Conservation (phyloP, 2,329 filamentous ascomycete species). For the Aspergillus uvarum region DNA sequence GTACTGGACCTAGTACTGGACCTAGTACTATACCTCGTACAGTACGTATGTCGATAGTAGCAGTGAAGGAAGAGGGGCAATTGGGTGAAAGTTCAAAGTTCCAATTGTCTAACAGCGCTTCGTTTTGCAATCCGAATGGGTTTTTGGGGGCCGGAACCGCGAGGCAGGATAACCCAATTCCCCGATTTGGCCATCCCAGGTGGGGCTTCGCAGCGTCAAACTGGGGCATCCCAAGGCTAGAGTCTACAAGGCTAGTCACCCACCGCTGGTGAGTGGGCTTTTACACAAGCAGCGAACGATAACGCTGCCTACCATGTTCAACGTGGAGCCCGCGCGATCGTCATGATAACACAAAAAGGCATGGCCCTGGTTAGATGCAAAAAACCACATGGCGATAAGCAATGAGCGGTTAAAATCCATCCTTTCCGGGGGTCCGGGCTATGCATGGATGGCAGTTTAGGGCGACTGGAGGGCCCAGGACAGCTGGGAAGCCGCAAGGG, state of each 20-base stretch:
- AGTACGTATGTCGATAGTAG: background rate
- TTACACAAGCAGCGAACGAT: constrained; percentile 8
- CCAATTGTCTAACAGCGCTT: background rate
- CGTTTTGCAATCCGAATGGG: constrained; percentile 6
- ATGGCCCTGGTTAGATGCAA: constrained; percentile 15
- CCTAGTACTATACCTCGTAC: too few relatives aligned
- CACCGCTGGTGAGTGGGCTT: background rate
- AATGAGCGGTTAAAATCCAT: constrained; percentile 13
- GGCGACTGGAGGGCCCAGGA: background rate
- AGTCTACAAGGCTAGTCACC: too few relatives aligned
- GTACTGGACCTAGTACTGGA: too few relatives aligned
- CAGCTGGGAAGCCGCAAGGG: background rate
- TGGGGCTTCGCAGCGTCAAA: background rate
- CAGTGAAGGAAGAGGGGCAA: background rate
- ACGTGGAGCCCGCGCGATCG: constrained; percentile 22
- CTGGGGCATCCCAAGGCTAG: background rate
- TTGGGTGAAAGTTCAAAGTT: background rate
- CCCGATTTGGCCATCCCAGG: constrained; percentile 15
- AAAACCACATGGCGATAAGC: constrained; percentile 26
- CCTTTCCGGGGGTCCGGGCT: background rate
- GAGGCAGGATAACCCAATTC: constrained; percentile 5
- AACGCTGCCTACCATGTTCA: constrained; percentile 4
- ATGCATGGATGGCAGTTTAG: constrained; percentile 1
- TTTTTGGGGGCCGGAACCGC: constrained; percentile 17
- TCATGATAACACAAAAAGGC: constrained; percentile 16